phyloP scores from a whole-genome alignment of 2,329 filamentous ascomycete species.

The Cladophialophora carrionii region DNA sequence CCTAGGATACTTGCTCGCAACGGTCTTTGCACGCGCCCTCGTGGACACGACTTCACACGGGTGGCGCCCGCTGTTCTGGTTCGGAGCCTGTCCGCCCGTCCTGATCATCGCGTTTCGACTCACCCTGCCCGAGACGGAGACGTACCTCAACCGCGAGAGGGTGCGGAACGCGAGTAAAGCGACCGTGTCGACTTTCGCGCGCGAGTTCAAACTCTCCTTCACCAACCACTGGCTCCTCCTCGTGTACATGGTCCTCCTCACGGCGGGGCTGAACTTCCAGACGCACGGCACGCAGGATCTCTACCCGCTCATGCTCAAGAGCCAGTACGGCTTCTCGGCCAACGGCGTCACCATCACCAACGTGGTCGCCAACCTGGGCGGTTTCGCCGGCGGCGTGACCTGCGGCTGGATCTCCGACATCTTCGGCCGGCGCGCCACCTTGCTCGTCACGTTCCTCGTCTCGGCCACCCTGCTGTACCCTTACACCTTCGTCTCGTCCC shows the following conservation, averaged over 20 bases:
- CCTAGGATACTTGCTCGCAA: constrained; percentile 65
- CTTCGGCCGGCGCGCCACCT: constrained; percentile 69
- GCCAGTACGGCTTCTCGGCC: constrained; percentile 58
- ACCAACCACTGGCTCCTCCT: constrained; percentile 79
- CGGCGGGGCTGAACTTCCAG: constrained; percentile 94
- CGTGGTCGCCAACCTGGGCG: constrained; percentile 72
- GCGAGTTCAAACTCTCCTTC: constrained; percentile 76
- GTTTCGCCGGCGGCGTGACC: constrained; percentile 67
- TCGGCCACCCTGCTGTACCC: constrained; percentile 82
- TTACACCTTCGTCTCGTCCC: constrained; percentile 69
- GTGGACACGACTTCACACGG: constrained; percentile 73
- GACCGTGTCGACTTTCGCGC: constrained; percentile 70
- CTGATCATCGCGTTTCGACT: constrained; percentile 80
- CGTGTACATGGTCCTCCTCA: constrained; percentile 79
- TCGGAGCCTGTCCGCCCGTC: constrained; percentile 77
- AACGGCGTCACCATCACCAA: constrained; percentile 71
- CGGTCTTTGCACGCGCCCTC: constrained; percentile 55
- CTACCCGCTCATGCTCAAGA: constrained; percentile 64
- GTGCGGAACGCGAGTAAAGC: constrained; percentile 61
- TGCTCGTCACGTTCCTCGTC: constrained; percentile 64
- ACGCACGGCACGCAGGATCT: constrained; percentile 60
- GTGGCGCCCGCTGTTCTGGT: constrained; percentile 89
- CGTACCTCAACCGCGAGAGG: constrained; percentile 66
- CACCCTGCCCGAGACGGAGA: constrained; percentile 75
- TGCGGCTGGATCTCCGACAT: constrained; percentile 71